phyloP scores from a whole-genome alignment of 2,329 filamentous ascomycete genomes.

The Pseudogymnoascus sp. region DNA sequence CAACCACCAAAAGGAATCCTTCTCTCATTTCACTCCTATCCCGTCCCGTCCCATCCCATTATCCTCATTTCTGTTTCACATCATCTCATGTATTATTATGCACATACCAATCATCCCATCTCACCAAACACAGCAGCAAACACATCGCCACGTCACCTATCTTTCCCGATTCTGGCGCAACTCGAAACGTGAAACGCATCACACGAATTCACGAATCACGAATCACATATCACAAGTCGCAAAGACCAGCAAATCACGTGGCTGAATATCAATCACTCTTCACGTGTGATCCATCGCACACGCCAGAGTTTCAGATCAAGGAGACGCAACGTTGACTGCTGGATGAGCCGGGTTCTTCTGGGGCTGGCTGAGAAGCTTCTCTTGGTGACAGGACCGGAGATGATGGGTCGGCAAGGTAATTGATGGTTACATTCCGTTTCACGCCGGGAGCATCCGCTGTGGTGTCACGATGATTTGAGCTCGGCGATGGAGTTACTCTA shows the following conservation, averaged over 20 bases:
- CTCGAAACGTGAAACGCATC: slow-evolving; percentile 9
- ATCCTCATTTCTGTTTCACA: slow-evolving; percentile 6
- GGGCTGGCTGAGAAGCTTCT: slow-evolving; percentile 3
- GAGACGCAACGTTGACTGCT: background rate
- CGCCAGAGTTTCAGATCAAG: background rate
- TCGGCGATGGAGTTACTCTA: background rate
- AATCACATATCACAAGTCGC: background rate
- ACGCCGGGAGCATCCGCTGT: background rate
- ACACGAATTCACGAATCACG: slow-evolving; percentile 1
- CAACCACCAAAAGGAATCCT: background rate
- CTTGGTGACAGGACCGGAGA: background rate
- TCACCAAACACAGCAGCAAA: slow-evolving; percentile 4
- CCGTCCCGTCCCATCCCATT: background rate
- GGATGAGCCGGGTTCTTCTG: background rate
- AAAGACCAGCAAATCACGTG: background rate
- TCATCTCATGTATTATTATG: background rate
- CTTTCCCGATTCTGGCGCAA: background rate
- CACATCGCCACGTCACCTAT: background rate
- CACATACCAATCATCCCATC: background rate
- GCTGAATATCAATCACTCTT: background rate
- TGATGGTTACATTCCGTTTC: background rate
- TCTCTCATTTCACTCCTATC: background rate
- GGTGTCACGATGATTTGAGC: background rate
- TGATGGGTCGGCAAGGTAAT: background rate
- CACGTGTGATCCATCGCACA: background rate